Evolutionary conservation across 1,284 basidiomycete genomes (phyloP).

Genomic region (Fomitopsis palustris): DNA sequence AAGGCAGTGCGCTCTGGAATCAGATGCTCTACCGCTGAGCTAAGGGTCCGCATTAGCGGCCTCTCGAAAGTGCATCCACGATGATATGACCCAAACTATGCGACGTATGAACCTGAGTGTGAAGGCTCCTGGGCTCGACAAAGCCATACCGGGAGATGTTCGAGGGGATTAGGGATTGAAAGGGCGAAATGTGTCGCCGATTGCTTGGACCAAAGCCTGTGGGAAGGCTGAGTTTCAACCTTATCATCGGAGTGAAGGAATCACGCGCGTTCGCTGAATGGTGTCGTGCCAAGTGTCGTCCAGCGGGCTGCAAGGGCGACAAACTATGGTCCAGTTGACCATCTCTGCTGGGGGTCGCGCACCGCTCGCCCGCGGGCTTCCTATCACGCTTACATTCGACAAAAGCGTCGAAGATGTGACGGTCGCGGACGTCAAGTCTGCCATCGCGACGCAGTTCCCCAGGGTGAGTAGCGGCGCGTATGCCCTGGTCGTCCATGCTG

Average conservation of each 20-base stretch:
- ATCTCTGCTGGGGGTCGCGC: slow-evolving; percentile 27
- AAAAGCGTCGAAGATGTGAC: slow-evolving; percentile 45
- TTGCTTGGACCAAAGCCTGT: too few species aligned
- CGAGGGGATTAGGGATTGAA: too few species aligned
- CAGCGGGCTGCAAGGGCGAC: not conserved
- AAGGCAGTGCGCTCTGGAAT: slow-evolving; percentile 10
- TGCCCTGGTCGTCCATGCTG: not conserved
- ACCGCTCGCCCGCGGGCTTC: slow-evolving; percentile 49
- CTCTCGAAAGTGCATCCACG: too few species aligned
- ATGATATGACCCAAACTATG: too few species aligned
- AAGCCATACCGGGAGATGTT: too few species aligned
- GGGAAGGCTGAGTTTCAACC: not conserved
- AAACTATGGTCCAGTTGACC: slow-evolving; percentile 4
- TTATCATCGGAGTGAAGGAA: too few species aligned
- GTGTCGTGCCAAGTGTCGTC: not conserved
- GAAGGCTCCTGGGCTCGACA: too few species aligned
- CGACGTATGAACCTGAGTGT: too few species aligned
- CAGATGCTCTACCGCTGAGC: slow-evolving; percentile 22
- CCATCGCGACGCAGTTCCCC: slow-evolving; percentile 53
- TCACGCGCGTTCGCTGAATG: not conserved
- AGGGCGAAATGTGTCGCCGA: too few species aligned
- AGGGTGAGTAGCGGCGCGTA: slow-evolving; percentile 40
- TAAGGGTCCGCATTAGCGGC: too few species aligned
- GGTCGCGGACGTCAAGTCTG: slow-evolving; percentile 57
- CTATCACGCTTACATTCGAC: slow-evolving; percentile 52